phyloP scores from a whole-genome alignment of 2,329 filamentous ascomycete species.

The Aspergillus tamarii region DNA sequence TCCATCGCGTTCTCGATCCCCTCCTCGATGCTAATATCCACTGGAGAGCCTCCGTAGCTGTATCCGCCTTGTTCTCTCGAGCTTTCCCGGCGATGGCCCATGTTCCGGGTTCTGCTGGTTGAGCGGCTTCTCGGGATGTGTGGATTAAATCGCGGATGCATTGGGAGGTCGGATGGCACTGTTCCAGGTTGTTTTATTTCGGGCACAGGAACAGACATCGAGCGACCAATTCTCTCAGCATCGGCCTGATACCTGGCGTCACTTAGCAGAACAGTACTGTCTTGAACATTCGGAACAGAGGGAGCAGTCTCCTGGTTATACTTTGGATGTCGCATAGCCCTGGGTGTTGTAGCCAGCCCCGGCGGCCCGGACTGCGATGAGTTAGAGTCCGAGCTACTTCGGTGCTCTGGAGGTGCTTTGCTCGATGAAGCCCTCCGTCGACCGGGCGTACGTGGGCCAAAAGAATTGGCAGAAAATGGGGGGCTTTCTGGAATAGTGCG shows the following conservation, averaged over 20 bases:
- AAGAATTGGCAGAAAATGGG: slow-evolving; percentile 36
- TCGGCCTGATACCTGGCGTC: slow-evolving; percentile 44
- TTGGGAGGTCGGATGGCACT: slow-evolving; percentile 39
- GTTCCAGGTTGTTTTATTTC: slow-evolving; percentile 28
- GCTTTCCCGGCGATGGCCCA: slow-evolving; percentile 35
- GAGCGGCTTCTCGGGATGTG: slow-evolving; percentile 45
- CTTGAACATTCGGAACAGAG: slow-evolving; percentile 60
- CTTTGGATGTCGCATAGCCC: slow-evolving; percentile 82
- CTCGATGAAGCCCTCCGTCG: slow-evolving; percentile 37
- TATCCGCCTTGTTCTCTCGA: slow-evolving; percentile 31
- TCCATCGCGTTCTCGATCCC: slow-evolving; percentile 48
- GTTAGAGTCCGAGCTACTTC: slow-evolving; percentile 43
- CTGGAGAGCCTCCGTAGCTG: slow-evolving; percentile 36
- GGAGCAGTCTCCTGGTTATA: slow-evolving; percentile 58
- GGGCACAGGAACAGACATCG: slow-evolving; percentile 44
- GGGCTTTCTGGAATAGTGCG: slow-evolving; percentile 52
- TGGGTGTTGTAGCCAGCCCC: slow-evolving; percentile 86
- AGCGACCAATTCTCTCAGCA: slow-evolving; percentile 39
- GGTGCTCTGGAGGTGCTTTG: slow-evolving; percentile 43
- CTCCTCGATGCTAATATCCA: slow-evolving; percentile 59
- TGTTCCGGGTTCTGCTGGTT: slow-evolving; percentile 40
- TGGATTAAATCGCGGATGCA: slow-evolving; percentile 46
- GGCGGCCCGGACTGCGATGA: slow-evolving; percentile 58
- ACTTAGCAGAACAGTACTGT: slow-evolving; percentile 44
- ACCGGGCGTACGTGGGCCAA: slow-evolving; percentile 37